A percentile compares a stretch with the other conserved stretches of the same genome.
Evolutionary conservation across 768 basidiomycete genomes (phyloP).

Genomic region (Boletus sp.): DNA sequence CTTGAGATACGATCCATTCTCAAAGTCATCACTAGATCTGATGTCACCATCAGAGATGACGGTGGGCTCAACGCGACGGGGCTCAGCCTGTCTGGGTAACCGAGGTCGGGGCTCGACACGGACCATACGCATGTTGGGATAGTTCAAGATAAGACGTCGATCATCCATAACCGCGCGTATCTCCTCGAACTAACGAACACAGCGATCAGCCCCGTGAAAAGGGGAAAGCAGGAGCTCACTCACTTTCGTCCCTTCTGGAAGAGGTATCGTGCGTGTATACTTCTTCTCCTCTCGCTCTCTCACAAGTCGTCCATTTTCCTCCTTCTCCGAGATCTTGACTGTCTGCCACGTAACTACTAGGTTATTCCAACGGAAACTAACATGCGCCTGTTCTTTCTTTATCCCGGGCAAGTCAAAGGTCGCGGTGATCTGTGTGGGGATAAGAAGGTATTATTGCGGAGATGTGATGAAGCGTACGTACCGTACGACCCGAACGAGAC

Average conservation of each 20-base stretch:
- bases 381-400: slow-evolving; percentile 70
- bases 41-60: slow-evolving; percentile 31
- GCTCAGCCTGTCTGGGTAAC: slow-evolving; percentile 25
- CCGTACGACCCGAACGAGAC: slow-evolving; percentile 63
- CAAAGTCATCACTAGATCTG: slow-evolving; percentile 29
- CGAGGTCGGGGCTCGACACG: slow-evolving; percentile 33
- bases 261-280: slow-evolving; percentile 64
- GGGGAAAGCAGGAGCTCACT: slow-evolving; percentile 19
- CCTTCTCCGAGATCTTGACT: slow-evolving; percentile 57
- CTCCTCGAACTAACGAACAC: slow-evolving; percentile 60
- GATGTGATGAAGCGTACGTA: slow-evolving; percentile 26
- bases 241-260: slow-evolving; percentile 74
- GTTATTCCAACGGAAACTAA: slow-evolving; percentile 63
- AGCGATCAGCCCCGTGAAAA: background rate
- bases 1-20: slow-evolving; percentile 25
- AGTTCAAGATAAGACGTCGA: slow-evolving; percentile 58
- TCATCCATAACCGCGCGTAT: slow-evolving; percentile 66
- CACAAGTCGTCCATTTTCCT: slow-evolving; percentile 58
- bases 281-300: slow-evolving; percentile 63
- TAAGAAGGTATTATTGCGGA: slow-evolving; percentile 18
- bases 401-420: slow-evolving; percentile 72
- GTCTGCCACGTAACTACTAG: slow-evolving; percentile 68
- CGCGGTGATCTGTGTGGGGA: slow-evolving; percentile 50
- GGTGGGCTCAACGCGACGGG: slow-evolving; percentile 34
- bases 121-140: slow-evolving; percentile 48